Evolutionary conservation across 148 eudicot species (phyloP).

Genomic region (Rhododendron kiyosumense): DNA sequence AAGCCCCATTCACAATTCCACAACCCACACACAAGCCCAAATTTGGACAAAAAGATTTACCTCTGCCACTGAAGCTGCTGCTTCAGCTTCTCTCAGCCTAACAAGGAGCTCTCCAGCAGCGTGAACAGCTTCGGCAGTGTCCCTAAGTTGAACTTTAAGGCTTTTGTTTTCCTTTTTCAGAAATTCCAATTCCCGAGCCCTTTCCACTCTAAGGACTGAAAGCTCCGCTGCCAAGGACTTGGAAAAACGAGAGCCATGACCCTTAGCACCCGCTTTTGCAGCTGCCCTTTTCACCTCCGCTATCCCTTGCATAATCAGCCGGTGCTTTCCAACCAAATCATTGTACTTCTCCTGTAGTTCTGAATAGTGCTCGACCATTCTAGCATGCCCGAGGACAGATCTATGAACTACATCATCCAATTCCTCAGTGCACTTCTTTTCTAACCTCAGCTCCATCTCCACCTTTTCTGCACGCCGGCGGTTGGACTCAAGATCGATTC

Average conservation of each 20-base stretch:
- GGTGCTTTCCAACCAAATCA: slow-evolving; percentile 61
- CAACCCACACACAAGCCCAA: no score
- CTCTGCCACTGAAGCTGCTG: slow-evolving; percentile 78
- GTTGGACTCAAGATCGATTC: slow-evolving; percentile 70
- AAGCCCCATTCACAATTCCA: no score
- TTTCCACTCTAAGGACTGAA: slow-evolving; percentile 63
- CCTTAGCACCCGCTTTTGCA: slow-evolving; percentile 78
- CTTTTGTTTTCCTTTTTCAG: slow-evolving; percentile 73
- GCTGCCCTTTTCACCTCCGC: slow-evolving; percentile 83
- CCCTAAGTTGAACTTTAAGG: slow-evolving; percentile 74
- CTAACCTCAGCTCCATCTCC: slow-evolving; percentile 62
- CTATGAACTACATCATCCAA: slow-evolving; percentile 80
- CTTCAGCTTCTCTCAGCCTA: slow-evolving; percentile 92
- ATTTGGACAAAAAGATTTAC: slow-evolving; percentile 24
- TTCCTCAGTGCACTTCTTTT: slow-evolving; percentile 75
- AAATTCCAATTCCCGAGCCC: slow-evolving; percentile 73
- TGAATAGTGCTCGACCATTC: slow-evolving; percentile 81
- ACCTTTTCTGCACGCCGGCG: slow-evolving; percentile 62
- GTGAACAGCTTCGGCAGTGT: slow-evolving; percentile 97
- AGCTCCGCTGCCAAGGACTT: slow-evolving; percentile 86
- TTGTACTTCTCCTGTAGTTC: slow-evolving; percentile 86
- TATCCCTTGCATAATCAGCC: slow-evolving; percentile 63
- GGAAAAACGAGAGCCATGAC: slow-evolving; percentile 71
- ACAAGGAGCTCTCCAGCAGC: slow-evolving; percentile 96
- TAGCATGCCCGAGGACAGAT: slow-evolving; percentile 70